A percentile compares a stretch with the other conserved stretches of the same genome.
Conservation (phyloP, 108 stramenopile genomes). For the Pseudonitzschia multiseries region DNA sequence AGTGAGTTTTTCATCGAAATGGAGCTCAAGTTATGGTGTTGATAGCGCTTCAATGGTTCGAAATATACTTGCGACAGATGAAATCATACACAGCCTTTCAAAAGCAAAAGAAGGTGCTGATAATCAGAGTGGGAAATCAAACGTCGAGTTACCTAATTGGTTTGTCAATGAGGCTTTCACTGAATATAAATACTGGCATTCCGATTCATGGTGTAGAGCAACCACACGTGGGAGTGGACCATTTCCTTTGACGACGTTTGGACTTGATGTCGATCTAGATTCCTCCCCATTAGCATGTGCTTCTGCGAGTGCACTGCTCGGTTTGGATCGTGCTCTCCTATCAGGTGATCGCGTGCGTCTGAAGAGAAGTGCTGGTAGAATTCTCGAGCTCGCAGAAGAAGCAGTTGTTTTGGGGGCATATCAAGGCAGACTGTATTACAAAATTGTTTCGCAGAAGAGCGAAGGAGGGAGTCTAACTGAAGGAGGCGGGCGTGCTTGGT, state of each 20-base stretch:
- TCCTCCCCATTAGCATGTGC: conserved; percentile 74
- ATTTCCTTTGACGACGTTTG: conserved; percentile 47
- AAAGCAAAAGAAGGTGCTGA: neutral
- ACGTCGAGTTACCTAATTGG: conserved; percentile 50
- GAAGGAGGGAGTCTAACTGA: conserved; percentile 84
- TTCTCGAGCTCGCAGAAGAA: conserved; percentile 89
- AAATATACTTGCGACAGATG: conserved; percentile 72
- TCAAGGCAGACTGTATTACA: conserved; percentile 82
- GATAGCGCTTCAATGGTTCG: conserved; percentile 55
- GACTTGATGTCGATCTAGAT: conserved; percentile 81
- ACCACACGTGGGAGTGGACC: conserved; percentile 71
- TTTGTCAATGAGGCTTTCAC: conserved; percentile 66
- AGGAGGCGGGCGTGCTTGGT: conserved; percentile 84
- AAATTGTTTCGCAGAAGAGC: conserved; percentile 82
- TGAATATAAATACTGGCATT: conserved; percentile 72
- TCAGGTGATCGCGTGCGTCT: conserved; percentile 86
- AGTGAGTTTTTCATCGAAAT: conserved; percentile 85
- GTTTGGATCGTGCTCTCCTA: conserved; percentile 65
- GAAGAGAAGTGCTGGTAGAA: conserved; percentile 75
- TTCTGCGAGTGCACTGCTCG: conserved; percentile 77
- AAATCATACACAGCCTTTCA: conserved; percentile 20
- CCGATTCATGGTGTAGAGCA: conserved; percentile 39
- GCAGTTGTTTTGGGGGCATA: conserved; percentile 86
- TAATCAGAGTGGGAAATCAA: neutral
- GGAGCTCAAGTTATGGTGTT: conserved; percentile 78